Conservation (phyloP, 2,329 filamentous ascomycete species). For the Epicoccum nigrum region DNA sequence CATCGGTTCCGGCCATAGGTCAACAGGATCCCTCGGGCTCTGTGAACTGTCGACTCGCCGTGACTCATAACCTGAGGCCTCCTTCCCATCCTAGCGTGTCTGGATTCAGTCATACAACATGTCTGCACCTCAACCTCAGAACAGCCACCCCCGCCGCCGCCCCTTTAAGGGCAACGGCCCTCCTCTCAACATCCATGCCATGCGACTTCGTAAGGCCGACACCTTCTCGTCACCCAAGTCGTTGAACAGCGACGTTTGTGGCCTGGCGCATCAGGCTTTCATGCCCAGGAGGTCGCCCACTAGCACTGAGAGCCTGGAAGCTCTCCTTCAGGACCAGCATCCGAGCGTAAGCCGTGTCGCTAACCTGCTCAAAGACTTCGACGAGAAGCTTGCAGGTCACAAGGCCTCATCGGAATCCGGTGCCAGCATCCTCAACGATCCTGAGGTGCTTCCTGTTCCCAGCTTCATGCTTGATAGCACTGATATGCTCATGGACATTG, state of each 20-base stretch:
- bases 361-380: slow-evolving; percentile 53
- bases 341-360: slow-evolving; percentile 53
- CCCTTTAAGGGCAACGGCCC: slow-evolving; percentile 48
- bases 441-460: slow-evolving; percentile 57
- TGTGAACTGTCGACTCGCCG: slow-evolving; percentile 30
- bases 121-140: slow-evolving; percentile 48
- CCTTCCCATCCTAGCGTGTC: slow-evolving; percentile 32
- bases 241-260: slow-evolving; percentile 47
- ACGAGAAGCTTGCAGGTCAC: slow-evolving; percentile 51
- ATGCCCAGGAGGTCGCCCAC: slow-evolving; percentile 57
- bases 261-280: slow-evolving; percentile 47
- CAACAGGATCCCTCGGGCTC: slow-evolving; percentile 30
- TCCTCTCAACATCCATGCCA: slow-evolving; percentile 48
- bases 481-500: slow-evolving; percentile 47
- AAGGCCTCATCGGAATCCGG: slow-evolving; percentile 36
- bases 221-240: slow-evolving; percentile 56
- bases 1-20: slow-evolving; percentile 30
- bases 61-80: slow-evolving; percentile 47
- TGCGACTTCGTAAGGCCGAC: slow-evolving; percentile 56
- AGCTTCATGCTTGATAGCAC: slow-evolving; percentile 51
- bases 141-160: slow-evolving; percentile 54
- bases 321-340: slow-evolving; percentile 51
- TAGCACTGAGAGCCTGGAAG: slow-evolving; percentile 55
- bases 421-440: slow-evolving; percentile 53
- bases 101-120: slow-evolving; percentile 47